Evolutionary conservation across 192 early-diverging fungal genomes (phyloP).

Genomic region (Phlyctochytrium planicorne): DNA sequence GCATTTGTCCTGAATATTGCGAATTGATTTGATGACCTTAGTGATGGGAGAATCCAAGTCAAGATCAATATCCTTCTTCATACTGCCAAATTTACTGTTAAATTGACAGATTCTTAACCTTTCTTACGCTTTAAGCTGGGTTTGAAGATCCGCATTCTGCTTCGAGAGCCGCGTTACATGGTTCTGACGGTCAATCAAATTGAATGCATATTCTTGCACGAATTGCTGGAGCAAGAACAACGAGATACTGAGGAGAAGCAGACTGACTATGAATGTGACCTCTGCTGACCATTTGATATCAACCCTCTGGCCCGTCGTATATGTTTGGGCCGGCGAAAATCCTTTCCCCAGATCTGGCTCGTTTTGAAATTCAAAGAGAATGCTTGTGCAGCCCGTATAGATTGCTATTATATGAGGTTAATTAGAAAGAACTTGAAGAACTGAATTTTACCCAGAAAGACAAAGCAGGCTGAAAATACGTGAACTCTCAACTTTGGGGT

Average conservation of each 20-base stretch:
- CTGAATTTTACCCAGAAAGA: constrained; percentile 33
- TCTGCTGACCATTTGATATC: constrained; percentile 15
- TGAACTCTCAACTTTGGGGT: constrained; percentile 22
- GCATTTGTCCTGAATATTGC: constrained; percentile 33
- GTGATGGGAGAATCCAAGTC: constrained; percentile 50
- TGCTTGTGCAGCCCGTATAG: background rate
- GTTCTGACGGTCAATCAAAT: constrained; percentile 26
- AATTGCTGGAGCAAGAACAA: constrained; percentile 33
- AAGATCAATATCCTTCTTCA: constrained; percentile 31
- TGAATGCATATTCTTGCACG: constrained; percentile 38
- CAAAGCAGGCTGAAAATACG: constrained; percentile 19
- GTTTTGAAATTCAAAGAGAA: background rate
- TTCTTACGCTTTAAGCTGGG: constrained; percentile 24
- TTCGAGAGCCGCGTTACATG: constrained; percentile 27
- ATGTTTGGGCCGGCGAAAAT: background rate
- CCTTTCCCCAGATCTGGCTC: background rate
- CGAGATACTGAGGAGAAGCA: constrained; percentile 15
- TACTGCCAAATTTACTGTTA: constrained; percentile 2
- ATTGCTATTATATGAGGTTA: background rate
- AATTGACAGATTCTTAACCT: too few species aligned
- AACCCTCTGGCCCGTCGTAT: background rate
- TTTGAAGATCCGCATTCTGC: constrained; percentile 38
- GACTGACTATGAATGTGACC: constrained; percentile 31
- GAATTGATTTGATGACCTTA: constrained; percentile 50
- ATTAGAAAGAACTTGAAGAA: background rate